Conservation (phyloP, 2,329 filamentous ascomycete species). For the Magnaporthales sp. region DNA sequence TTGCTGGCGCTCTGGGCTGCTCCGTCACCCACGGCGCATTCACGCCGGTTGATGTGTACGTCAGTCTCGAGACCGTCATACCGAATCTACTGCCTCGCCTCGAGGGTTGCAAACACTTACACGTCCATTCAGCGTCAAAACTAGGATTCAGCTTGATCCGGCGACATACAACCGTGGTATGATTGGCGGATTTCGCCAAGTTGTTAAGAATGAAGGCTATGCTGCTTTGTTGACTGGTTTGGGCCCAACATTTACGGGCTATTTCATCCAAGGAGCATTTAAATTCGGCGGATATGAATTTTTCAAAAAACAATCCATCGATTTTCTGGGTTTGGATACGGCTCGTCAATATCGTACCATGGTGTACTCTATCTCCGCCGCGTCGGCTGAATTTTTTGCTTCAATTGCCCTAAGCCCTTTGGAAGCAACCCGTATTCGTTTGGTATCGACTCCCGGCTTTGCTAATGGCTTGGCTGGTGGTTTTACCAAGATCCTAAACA, state of each 20-base stretch:
- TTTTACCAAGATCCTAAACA: conserved; percentile 65
- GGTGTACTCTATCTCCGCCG: conserved; percentile 60
- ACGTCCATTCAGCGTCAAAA: conserved; percentile 87
- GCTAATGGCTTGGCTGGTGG: conserved; percentile 63
- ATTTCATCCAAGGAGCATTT: conserved; percentile 80
- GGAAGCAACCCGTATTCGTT: conserved; percentile 77
- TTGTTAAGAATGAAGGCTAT: conserved; percentile 65
- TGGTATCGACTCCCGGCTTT: conserved; percentile 71
- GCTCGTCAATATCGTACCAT: conserved; percentile 63
- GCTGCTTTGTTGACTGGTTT: conserved; percentile 70
- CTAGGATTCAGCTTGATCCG: conserved; percentile 77
- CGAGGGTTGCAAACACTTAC: no score
- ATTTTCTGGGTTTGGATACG: conserved; percentile 60
- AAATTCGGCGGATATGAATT: conserved; percentile 86
- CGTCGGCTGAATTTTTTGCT: conserved; percentile 50
- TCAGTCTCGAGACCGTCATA: no score
- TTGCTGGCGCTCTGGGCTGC: conserved; percentile 96
- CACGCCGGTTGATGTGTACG: conserved; percentile 97
- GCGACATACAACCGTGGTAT: conserved; percentile 72
- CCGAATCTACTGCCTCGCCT: no score
- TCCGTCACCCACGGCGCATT: conserved; percentile 94
- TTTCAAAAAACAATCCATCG: conserved; percentile 79
- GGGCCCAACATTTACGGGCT: conserved; percentile 70
- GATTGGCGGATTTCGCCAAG: conserved; percentile 70
- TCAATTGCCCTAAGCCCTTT: conserved; percentile 75